Conservation (phyloP, 768 basidiomycete species). For the Boletus tomentosulus region DNA sequence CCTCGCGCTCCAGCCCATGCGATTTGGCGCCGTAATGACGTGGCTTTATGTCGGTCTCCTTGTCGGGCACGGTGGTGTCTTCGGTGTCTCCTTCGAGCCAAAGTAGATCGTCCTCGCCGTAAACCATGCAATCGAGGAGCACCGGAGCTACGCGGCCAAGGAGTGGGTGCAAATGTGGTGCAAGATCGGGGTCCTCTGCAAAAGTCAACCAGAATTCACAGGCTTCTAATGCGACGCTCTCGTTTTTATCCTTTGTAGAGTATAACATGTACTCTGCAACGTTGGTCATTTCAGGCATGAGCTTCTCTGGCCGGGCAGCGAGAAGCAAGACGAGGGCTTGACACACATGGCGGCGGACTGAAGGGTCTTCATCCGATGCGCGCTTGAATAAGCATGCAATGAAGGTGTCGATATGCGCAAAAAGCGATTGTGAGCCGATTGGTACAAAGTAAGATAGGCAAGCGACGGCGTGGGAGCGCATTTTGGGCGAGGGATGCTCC, state of each 20-base stretch:
- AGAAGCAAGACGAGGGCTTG: slow-evolving; percentile 92
- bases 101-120: slow-evolving; percentile 92
- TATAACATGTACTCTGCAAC: slow-evolving; percentile 99
- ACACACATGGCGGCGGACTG: slow-evolving; percentile 93
- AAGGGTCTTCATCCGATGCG: slow-evolving; percentile 90
- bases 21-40: slow-evolving; percentile 83
- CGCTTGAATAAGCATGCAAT: slow-evolving; percentile 92
- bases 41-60: slow-evolving; percentile 94
- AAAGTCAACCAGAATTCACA: slow-evolving; percentile 99
- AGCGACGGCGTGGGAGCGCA: slow-evolving; percentile 91
- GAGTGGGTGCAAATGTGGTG: slow-evolving; percentile 78
- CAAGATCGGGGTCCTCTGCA: slow-evolving; percentile 89
- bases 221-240: slow-evolving; percentile 93
- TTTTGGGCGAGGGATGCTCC: slow-evolving; percentile 80
- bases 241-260: slow-evolving; percentile 96
- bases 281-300: slow-evolving; percentile 92
- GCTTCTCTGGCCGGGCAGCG: slow-evolving; percentile 89
- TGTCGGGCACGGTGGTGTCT: slow-evolving; percentile 87
- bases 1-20: slow-evolving; percentile 80
- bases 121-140: slow-evolving; percentile 95
- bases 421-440: slow-evolving; percentile 80
- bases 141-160: slow-evolving; percentile 91
- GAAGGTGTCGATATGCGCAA: slow-evolving; percentile 88
- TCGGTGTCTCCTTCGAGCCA: slow-evolving; percentile 92
- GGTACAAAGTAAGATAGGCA: slow-evolving; percentile 93